Percentiles rank a stretch among this genome's conserved stretches.
These are phyloP conservation scores for Penicillium maclennaniae DNA, from an alignment of 495 filamentous ascomycete species.

Conservation along the genomic window DNA sequence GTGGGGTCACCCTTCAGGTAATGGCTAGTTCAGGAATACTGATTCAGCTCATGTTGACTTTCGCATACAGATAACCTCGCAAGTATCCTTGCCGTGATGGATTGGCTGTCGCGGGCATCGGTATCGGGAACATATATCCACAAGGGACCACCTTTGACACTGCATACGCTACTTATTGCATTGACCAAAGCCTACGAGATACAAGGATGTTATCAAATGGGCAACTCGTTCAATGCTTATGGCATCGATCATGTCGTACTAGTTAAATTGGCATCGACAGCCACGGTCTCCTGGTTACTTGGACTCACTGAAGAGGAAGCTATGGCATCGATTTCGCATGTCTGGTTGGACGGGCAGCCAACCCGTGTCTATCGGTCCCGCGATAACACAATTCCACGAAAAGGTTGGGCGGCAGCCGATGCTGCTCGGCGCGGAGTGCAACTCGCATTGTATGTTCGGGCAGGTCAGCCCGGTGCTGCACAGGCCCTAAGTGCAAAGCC, in stretches of 20 bases:
- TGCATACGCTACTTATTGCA: slow-evolving; percentile 31
- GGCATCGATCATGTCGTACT: slow-evolving; percentile 47
- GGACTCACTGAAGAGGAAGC: slow-evolving; percentile 30
- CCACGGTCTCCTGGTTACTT: slow-evolving; percentile 36
- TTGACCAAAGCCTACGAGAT: slow-evolving; percentile 48
- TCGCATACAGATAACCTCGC: slow-evolving; percentile 36
- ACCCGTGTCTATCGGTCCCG: slow-evolving; percentile 31
- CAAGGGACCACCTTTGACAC: slow-evolving; percentile 22
- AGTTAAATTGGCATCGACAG: slow-evolving; percentile 41
- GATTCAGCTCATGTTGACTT: neutral
- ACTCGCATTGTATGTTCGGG: slow-evolving; percentile 27
- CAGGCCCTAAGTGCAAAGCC: slow-evolving; percentile 26
- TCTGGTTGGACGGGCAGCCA: slow-evolving; percentile 38
- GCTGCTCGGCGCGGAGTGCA: slow-evolving; percentile 44
- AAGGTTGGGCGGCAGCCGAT: slow-evolving; percentile 48
- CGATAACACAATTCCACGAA: slow-evolving; percentile 37
- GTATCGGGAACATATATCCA: slow-evolving; percentile 4
- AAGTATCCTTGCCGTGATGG: slow-evolving; percentile 38
- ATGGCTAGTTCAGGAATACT: neutral
- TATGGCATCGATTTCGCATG: slow-evolving; percentile 35
- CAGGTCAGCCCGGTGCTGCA: slow-evolving; percentile 35
- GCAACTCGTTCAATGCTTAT: slow-evolving; percentile 36
- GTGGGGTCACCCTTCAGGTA: slow-evolving; percentile 46
- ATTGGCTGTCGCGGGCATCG: slow-evolving; percentile 30
- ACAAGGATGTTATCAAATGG: slow-evolving; percentile 39